Conservation (phyloP, 164 flowering plant genomes). For the Malania oleifera region DNA sequence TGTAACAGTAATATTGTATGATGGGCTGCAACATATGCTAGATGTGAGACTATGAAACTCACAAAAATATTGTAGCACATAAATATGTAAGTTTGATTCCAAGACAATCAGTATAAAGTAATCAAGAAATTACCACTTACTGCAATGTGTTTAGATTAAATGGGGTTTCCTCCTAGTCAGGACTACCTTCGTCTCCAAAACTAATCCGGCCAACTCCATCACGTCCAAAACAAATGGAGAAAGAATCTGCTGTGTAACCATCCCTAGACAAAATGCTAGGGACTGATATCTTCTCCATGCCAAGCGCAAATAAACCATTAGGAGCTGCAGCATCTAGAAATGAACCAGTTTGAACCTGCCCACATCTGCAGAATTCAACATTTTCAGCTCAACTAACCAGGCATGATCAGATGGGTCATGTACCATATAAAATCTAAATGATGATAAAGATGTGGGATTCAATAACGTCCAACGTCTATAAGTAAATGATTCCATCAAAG, state of each 20-base stretch:
- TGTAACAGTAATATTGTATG: slow-evolving; percentile 42
- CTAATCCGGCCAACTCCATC: slow-evolving; percentile 68
- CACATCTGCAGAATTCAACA: slow-evolving; percentile 44
- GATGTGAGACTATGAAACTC: background rate
- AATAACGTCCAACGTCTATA: too few relatives aligned
- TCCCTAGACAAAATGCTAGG: slow-evolving; percentile 55
- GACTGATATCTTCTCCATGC: slow-evolving; percentile 57
- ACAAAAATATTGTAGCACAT: background rate
- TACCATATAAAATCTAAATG: too few relatives aligned
- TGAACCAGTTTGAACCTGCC: slow-evolving; percentile 65
- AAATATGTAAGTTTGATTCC: background rate
- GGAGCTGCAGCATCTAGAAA: slow-evolving; percentile 68
- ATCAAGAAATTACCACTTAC: slow-evolving; percentile 47
- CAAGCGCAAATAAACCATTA: slow-evolving; percentile 67
- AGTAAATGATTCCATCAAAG: background rate
- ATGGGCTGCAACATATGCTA: slow-evolving; percentile 41
- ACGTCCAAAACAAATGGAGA: slow-evolving; percentile 70
- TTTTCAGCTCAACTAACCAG: slow-evolving; percentile 5
- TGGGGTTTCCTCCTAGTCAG: slow-evolving; percentile 64
- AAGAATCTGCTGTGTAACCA: slow-evolving; percentile 52
- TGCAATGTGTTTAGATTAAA: slow-evolving; percentile 43
- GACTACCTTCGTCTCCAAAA: slow-evolving; percentile 67
- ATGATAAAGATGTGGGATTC: too few relatives aligned
- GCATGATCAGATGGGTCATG: background rate
- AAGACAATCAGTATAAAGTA: slow-evolving; percentile 13